A percentile compares a stretch with the other conserved stretches of the same genome.
Evolutionary conservation across 2,329 filamentous ascomycete genomes (phyloP).

Genomic region (Monascus ruber): DNA sequence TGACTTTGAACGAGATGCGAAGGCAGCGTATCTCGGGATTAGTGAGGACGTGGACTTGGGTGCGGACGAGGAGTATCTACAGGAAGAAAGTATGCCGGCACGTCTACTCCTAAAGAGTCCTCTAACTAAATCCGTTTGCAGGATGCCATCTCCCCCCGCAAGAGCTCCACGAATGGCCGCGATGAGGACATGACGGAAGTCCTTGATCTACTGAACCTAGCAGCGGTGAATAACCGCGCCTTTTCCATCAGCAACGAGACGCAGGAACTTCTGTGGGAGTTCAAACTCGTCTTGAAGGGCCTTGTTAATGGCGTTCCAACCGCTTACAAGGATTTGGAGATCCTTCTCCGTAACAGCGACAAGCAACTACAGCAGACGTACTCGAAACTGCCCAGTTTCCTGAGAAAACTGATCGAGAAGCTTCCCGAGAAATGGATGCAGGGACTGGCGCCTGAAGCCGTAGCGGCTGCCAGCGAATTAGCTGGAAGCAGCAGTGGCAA

Average conservation of each 20-base stretch:
- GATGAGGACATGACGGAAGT: constrained; percentile 67
- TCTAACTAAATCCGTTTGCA: no score
- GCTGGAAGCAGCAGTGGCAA: constrained; percentile 41
- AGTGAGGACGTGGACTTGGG: no score
- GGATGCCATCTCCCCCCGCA: no score
- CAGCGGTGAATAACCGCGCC: constrained; percentile 72
- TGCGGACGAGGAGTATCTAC: no score
- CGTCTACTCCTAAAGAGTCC: no score
- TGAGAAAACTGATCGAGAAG: constrained; percentile 77
- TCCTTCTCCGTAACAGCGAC: constrained; percentile 52
- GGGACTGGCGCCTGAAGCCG: constrained; percentile 65
- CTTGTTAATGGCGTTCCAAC: constrained; percentile 86
- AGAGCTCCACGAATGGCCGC: constrained; percentile 15
- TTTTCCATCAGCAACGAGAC: constrained; percentile 78
- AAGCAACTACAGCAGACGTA: constrained; percentile 54
- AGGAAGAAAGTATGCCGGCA: no score
- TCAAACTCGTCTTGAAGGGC: constrained; percentile 86
- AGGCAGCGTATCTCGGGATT: no score
- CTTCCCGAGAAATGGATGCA: constrained; percentile 72
- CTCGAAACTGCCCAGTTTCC: constrained; percentile 57
- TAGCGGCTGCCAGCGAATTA: constrained; percentile 67
- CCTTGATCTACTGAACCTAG: constrained; percentile 73
- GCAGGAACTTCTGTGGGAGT: constrained; percentile 66
- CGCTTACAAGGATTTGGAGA: constrained; percentile 79
- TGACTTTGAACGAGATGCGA: no score